Evolutionary conservation across 23 red algal species (phyloP).

Genomic region (Gracilaria domingensis): DNA sequence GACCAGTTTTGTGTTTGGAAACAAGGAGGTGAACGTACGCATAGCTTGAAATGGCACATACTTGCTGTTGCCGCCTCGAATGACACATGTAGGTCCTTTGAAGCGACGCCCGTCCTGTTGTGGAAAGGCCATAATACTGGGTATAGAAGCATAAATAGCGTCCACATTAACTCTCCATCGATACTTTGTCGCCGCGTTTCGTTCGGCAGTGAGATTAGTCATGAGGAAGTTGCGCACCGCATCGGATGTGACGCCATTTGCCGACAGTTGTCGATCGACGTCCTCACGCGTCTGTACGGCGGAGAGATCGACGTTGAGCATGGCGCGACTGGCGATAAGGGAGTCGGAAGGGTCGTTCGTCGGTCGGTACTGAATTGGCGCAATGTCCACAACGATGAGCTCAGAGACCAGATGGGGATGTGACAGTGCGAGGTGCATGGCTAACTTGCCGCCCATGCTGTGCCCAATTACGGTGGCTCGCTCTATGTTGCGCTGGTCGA

Average conservation of each 20-base stretch:
- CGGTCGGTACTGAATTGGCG: conserved; percentile 75
- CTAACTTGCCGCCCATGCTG: conserved; percentile 92
- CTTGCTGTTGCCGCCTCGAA: conserved; percentile 77
- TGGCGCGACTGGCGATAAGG: conserved; percentile 6
- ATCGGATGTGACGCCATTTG: conserved; percentile 57
- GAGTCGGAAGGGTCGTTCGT: conserved; percentile 1
- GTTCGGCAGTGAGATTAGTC: conserved; percentile 70
- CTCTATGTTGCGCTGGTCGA: conserved; percentile 42
- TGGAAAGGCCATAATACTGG: conserved; percentile 52
- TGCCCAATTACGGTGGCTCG: conserved; percentile 75
- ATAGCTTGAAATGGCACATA: conserved; percentile 81
- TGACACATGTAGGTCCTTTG: conserved; percentile 71
- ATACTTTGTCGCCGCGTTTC: neutral
- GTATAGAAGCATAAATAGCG: conserved; percentile 20
- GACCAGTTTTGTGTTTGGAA: conserved; percentile 79
- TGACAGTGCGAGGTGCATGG: conserved; percentile 79
- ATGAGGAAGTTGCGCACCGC: conserved; percentile 82
- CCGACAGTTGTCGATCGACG: conserved; percentile 47
- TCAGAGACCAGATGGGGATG: conserved; percentile 73
- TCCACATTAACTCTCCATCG: conserved; percentile 39
- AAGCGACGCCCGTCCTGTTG: conserved; percentile 27
- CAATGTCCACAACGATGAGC: conserved; percentile 90
- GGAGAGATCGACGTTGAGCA: conserved; percentile 34
- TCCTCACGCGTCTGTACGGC: conserved; percentile 40
- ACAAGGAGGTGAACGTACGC: conserved; percentile 61